phyloP scores from a whole-genome alignment of 2,329 filamentous ascomycete genomes.

The Phyllosticta citriasiana region DNA sequence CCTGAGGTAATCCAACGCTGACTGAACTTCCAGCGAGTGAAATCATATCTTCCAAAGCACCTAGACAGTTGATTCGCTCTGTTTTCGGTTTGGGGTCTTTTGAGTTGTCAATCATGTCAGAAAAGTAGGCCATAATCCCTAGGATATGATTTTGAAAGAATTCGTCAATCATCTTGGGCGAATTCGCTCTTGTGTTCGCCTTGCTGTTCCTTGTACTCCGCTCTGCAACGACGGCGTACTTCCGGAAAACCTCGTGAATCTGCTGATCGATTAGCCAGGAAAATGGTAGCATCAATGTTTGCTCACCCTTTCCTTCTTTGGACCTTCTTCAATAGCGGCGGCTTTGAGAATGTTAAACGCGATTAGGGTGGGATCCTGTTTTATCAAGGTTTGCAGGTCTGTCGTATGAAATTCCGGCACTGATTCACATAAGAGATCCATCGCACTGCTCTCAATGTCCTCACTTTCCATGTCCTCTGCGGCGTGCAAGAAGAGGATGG shows the following conservation, averaged over 20 bases:
- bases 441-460: constrained; percentile 51
- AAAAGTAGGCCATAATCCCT: constrained; percentile 75
- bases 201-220: constrained; percentile 32
- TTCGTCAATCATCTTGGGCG: constrained; percentile 51
- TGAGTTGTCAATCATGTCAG: constrained; percentile 64
- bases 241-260: constrained; percentile 41
- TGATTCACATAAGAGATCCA: constrained; percentile 57
- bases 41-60: constrained; percentile 82
- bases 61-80: constrained; percentile 70
- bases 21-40: constrained; percentile 62
- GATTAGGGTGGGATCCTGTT: constrained; percentile 63
- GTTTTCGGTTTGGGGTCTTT: constrained; percentile 44
- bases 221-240: constrained; percentile 40
- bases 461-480: constrained; percentile 45
- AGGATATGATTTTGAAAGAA: constrained; percentile 80
- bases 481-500: constrained; percentile 47
- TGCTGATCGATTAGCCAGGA: constrained; percentile 11
- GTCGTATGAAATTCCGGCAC: constrained; percentile 58
- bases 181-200: constrained; percentile 35
- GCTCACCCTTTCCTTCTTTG: constrained; percentile 47
- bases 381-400: constrained; percentile 58
- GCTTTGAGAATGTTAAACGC: constrained; percentile 75
- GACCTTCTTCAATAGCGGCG: constrained; percentile 56
- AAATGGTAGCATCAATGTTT: not conserved
- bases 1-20: constrained; percentile 75